A percentile compares a stretch with the other conserved stretches of the same genome.
Conservation (phyloP, 2,329 filamentous ascomycete species). For the Bipolaris sorokiniana region DNA sequence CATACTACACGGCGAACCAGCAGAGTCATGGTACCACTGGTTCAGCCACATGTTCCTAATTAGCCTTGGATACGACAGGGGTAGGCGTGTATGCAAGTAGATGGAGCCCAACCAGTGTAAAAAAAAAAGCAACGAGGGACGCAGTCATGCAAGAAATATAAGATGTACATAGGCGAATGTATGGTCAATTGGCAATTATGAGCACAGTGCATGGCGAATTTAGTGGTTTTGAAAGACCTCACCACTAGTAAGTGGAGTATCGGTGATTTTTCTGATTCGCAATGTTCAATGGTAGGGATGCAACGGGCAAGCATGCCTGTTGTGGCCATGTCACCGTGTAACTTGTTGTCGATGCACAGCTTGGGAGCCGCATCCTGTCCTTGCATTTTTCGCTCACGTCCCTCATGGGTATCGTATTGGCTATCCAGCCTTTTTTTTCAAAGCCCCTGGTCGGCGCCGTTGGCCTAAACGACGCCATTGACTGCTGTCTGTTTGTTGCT, state of each 20-base stretch:
- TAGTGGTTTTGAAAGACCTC: neutral
- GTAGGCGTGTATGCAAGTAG: neutral
- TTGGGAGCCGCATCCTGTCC: neutral
- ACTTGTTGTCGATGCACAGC: neutral
- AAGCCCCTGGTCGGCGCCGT: neutral
- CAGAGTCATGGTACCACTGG: no score
- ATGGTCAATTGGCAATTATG: neutral
- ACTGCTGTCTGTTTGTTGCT: neutral
- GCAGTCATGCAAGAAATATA: neutral
- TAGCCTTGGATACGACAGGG: neutral
- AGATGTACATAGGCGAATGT: neutral
- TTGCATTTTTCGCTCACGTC: neutral
- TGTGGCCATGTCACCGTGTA: neutral
- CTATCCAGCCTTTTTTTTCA: neutral
- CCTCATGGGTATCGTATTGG: conserved; percentile 12
- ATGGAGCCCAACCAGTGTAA: no score
- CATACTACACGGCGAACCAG: no score
- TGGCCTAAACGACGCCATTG: neutral
- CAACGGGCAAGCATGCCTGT: conserved; percentile 2
- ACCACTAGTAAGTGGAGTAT: neutral
- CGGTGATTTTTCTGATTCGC: neutral
- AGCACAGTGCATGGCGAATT: no score
- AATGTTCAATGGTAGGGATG: neutral
- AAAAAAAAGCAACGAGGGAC: neutral
- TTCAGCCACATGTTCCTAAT: no score